These are phyloP conservation scores for Aureobasidium pullulans DNA, from an alignment of 2,329 filamentous ascomycete genomes.

Conservation along the genomic window DNA sequence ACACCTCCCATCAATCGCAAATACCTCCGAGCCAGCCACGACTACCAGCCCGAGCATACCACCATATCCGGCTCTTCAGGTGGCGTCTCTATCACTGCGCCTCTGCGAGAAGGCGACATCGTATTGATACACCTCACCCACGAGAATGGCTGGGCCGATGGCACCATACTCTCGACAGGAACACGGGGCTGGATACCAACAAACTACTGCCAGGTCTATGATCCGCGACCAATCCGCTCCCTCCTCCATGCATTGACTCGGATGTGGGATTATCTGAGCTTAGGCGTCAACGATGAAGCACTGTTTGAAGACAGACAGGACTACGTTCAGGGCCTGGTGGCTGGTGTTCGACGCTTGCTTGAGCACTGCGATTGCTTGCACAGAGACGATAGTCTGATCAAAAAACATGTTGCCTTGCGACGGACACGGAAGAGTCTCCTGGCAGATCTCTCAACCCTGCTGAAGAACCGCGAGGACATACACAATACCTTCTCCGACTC, in stretches of 20 bases:
- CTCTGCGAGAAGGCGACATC: conserved; percentile 83
- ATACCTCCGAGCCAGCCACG: conserved; percentile 89
- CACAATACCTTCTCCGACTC: conserved; percentile 62
- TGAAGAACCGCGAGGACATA: conserved; percentile 79
- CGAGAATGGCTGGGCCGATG: conserved; percentile 97
- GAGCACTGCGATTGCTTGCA: conserved; percentile 85
- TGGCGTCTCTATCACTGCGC: conserved; percentile 60
- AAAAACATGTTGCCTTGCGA: conserved; percentile 67
- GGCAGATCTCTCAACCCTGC: conserved; percentile 80
- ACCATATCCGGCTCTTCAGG: conserved; percentile 68
- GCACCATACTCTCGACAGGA: conserved; percentile 77
- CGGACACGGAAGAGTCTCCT: conserved; percentile 79
- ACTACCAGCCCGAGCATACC: conserved; percentile 73
- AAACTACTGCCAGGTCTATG: conserved; percentile 95
- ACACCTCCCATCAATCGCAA: conserved; percentile 68
- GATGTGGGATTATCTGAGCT: conserved; percentile 84
- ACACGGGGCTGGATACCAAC: conserved; percentile 92
- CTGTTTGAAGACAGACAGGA: conserved; percentile 84
- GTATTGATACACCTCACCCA: conserved; percentile 94
- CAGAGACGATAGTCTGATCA: conserved; percentile 67
- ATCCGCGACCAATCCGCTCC: conserved; percentile 77
- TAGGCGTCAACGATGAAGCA: conserved; percentile 56
- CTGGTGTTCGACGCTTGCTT: conserved; percentile 81
- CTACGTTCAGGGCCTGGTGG: conserved; percentile 89
- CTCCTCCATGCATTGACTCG: conserved; percentile 80